These are phyloP conservation scores for Priceomyces castillae DNA, from an alignment of 805 yeast genomes.

Conservation along the genomic window DNA sequence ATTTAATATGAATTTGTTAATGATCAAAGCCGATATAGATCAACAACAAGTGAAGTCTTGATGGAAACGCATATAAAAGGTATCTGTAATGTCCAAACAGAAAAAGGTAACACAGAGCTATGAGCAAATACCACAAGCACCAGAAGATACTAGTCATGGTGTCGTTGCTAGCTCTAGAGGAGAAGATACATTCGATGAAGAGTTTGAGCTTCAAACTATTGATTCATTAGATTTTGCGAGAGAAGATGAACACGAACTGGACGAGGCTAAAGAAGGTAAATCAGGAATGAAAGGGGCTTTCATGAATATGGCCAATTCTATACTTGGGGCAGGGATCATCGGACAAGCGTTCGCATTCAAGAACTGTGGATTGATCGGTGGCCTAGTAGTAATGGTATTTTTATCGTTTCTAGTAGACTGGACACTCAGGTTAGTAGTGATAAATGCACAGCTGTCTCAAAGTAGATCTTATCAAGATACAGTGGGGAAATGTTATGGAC, in stretches of 20 bases:
- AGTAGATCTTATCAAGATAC: conserved; percentile 82
- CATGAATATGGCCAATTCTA: conserved; percentile 95
- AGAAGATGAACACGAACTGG: conserved; percentile 6
- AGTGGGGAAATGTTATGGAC: conserved; percentile 76
- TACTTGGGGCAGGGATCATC: conserved; percentile 92
- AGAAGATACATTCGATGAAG: conserved; percentile 3
- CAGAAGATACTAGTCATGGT: background rate
- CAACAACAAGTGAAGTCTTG: background rate
- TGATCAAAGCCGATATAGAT: background rate
- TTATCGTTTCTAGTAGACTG: conserved; percentile 80
- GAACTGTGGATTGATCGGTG: conserved; percentile 77
- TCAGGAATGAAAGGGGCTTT: conserved; percentile 76
- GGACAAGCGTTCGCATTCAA: conserved; percentile 89
- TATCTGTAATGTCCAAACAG: background rate
- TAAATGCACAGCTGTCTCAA: conserved; percentile 76
- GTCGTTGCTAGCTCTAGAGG: background rate
- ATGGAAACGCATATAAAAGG: background rate
- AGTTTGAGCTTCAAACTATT: conserved; percentile 8
- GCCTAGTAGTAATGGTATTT: conserved; percentile 55
- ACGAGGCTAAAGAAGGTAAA: conserved; percentile 24
- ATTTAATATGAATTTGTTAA: too few relatives aligned
- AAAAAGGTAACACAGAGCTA: conserved; percentile 4
- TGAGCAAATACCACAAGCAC: conserved; percentile 6
- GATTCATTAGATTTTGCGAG: conserved; percentile 4
- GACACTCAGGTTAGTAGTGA: conserved; percentile 76